Conservation (phyloP, 257 asterid genomes). For the Schizonepeta tenuifolia region DNA sequence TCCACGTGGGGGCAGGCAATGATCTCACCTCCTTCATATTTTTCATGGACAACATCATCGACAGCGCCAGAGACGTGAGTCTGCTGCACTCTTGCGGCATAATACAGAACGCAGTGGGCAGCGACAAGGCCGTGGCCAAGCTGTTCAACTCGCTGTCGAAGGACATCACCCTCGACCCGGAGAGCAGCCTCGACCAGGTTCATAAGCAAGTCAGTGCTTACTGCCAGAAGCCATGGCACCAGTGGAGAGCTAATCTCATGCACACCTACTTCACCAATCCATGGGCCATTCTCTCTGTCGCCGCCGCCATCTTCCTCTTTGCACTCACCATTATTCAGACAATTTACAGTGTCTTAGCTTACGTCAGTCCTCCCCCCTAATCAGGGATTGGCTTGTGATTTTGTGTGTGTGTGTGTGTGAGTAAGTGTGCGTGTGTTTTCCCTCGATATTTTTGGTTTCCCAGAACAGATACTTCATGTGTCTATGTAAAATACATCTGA, state of each 20-base stretch:
- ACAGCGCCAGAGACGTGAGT: conserved; percentile 52
- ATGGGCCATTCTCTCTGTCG: conserved; percentile 55
- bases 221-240: conserved; percentile 49
- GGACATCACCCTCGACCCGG: conserved; percentile 50
- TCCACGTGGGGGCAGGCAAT: conserved; percentile 57
- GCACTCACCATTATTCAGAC: conserved; percentile 59
- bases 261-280: conserved; percentile 63
- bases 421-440: not conserved
- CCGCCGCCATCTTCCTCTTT: conserved; percentile 60
- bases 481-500: not conserved
- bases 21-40: conserved; percentile 58
- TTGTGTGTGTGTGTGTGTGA: not conserved
- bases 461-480: not conserved
- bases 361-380: conserved; percentile 28
- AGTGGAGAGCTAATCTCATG: conserved; percentile 53
- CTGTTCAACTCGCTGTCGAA: conserved; percentile 58
- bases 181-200: conserved; percentile 42
- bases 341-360: conserved; percentile 35
- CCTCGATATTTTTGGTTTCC: not conserved
- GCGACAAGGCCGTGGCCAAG: conserved; percentile 58
- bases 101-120: conserved; percentile 55
- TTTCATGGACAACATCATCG: conserved; percentile 63
- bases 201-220: conserved; percentile 41
- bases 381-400: not conserved
- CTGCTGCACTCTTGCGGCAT: conserved; percentile 50